phyloP scores from a whole-genome alignment of 1,284 basidiomycete species.

The Ustilago tritici region DNA sequence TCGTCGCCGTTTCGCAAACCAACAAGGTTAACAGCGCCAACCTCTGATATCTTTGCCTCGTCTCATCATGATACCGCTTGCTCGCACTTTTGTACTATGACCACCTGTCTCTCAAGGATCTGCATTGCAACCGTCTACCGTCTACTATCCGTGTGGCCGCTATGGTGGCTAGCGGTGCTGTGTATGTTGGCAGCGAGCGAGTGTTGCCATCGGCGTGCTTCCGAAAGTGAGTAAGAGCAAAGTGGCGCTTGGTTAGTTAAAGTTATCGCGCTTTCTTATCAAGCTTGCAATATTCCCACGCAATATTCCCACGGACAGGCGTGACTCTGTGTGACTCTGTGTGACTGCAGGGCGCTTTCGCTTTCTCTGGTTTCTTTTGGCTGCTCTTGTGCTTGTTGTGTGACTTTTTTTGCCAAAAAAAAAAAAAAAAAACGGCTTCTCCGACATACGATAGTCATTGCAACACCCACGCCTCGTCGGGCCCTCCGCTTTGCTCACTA shows the following conservation, averaged over 20 bases:
- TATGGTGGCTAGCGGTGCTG: no score
- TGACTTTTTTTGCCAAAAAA: no score
- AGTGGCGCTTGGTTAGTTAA: neutral
- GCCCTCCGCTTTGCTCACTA: neutral
- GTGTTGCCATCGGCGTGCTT: neutral
- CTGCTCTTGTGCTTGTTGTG: no score
- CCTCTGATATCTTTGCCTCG: slow-evolving; percentile 15
- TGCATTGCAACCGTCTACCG: slow-evolving; percentile 4
- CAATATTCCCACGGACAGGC: no score
- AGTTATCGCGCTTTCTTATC: neutral
- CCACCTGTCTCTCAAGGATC: neutral
- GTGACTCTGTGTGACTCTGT: no score
- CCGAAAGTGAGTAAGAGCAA: neutral
- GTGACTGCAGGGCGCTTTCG: no score
- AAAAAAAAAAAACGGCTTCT: neutral
- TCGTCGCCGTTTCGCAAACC: slow-evolving; percentile 58
- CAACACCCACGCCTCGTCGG: neutral
- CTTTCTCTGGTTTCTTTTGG: no score
- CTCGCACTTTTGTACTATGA: slow-evolving; percentile 2
- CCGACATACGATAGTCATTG: neutral
- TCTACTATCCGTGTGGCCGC: neutral
- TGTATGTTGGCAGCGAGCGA: neutral
- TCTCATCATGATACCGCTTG: slow-evolving; percentile 2
- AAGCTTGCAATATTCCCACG: neutral
- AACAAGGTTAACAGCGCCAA: slow-evolving; percentile 45